Base-by-base conservation (phyloP, 164 flowering plant genomes). In the Piper betle region DNA sequence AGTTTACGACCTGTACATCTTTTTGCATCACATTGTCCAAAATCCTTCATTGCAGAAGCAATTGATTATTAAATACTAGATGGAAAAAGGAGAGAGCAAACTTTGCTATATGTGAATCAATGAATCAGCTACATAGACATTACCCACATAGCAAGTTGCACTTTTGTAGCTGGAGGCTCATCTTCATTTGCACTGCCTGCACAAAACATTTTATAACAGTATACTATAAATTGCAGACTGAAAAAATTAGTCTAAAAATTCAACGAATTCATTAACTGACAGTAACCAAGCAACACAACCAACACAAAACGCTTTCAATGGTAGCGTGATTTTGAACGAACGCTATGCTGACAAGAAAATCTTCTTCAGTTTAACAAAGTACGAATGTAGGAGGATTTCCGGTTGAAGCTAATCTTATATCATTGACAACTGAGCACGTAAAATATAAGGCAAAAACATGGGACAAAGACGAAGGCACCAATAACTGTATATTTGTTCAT, bases 121-220 rank as follows among this genome's bases (percentile, higher is more conserved):
- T 1, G 1, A 3, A 43, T 19, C 6, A 0, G 41, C 7, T 5
- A 52, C 7, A 56, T 10, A 42, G 18, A 25, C 61, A 94, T 71
- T 79, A 89, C 97, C 98, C 98, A 92, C 98, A 92, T 92, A 1
- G 98, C 96, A 66, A 92, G 96, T 77, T 85, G 86, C 72, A 92
- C 63, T 60, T 64, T 75, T 0, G 89, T 85, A 61, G 68, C 78
- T 37, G 48, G 39, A 55, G 73, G 58, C 62, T 73, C 82, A 69
- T 81, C 92, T 66, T 76, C 85, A 42, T 72, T 53, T 4, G 53
- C 75, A 74, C 63, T 70, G 73, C 55, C 73, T 71, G 41, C 38
- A 70, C 53, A 18, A 76, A 67, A 64, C 20, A 16, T 42, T 19
- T 64, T 39, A 61, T 17, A 42, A 20, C 3, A 62, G 12, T 52